Evolutionary conservation across 768 basidiomycete genomes (phyloP).

Genomic region (Hygrophorus russula): DNA sequence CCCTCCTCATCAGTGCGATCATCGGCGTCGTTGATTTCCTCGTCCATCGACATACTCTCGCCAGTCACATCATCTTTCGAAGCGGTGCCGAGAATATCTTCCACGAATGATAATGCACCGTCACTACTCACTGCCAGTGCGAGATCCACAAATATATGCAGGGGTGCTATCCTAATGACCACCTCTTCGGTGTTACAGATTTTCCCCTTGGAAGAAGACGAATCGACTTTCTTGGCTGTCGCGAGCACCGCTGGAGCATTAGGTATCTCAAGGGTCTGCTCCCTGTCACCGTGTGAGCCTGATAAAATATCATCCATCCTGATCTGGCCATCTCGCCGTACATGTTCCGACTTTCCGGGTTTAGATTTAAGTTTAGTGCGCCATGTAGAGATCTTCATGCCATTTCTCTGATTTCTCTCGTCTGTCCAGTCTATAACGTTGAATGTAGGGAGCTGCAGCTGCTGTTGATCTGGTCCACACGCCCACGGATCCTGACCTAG

Average conservation of each 20-base stretch:
- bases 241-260: neutral
- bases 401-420: constrained; percentile 22
- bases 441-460: constrained; percentile 39
- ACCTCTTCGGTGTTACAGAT: constrained; percentile 13
- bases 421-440: constrained; percentile 55
- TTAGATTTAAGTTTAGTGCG: constrained; percentile 29
- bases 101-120: constrained; percentile 36
- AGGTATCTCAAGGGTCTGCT: neutral
- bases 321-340: constrained; percentile 2
- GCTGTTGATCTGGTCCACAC: constrained; percentile 1
- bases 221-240: neutral
- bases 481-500: constrained; percentile 25
- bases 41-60: neutral
- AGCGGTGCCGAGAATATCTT: constrained; percentile 19
- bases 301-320: neutral
- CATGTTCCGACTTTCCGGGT: neutral
- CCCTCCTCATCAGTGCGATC: constrained; percentile 15
- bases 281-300: no score
- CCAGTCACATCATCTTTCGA: neutral
- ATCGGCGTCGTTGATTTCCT: constrained; percentile 6
- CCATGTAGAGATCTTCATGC: constrained; percentile 56
- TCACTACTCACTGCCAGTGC: constrained; percentile 26
- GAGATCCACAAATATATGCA: constrained; percentile 75
- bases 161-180: constrained; percentile 38
- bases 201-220: neutral